Evolutionary conservation across 805 yeast species (phyloP).

Genomic region (Yarrowia sp.): DNA sequence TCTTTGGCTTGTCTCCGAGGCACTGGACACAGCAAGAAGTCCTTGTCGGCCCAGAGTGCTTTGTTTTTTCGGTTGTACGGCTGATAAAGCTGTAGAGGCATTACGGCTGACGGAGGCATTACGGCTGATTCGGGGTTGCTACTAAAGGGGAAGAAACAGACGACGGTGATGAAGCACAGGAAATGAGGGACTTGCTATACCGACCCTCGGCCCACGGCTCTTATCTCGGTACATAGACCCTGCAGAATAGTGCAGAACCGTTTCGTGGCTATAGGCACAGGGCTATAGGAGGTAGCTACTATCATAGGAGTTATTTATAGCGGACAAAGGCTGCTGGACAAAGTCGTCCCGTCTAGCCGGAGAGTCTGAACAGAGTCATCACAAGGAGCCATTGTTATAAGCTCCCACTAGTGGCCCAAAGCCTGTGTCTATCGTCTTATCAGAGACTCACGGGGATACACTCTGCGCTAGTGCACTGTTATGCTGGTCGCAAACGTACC

Average conservation of each 20-base stretch:
- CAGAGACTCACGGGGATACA: too few species aligned
- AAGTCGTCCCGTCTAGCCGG: too few species aligned
- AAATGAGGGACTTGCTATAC: too few species aligned
- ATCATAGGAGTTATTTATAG: too few species aligned
- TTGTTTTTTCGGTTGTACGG: slow-evolving; percentile 23
- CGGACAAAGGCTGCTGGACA: not conserved
- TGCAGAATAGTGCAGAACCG: too few species aligned
- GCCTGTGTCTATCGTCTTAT: not conserved
- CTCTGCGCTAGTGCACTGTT: not conserved
- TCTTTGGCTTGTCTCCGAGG: too few species aligned
- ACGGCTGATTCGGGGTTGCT: too few species aligned
- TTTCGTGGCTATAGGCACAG: too few species aligned
- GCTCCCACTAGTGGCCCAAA: not conserved
- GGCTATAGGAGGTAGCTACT: too few species aligned
- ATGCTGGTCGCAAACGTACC: not conserved
- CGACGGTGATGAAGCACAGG: not conserved
- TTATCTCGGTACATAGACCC: too few species aligned
- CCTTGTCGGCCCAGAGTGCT: not conserved
- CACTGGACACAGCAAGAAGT: too few species aligned
- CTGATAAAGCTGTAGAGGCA: not conserved
- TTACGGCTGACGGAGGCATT: not conserved
- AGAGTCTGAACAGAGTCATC: not conserved
- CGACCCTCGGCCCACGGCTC: too few species aligned
- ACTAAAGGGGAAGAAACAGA: not conserved
- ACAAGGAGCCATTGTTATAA: slow-evolving; percentile 4